Evolutionary conservation across 129 eudicot species (phyloP).

Genomic region (Rutidosis leptorrhynchoides): DNA sequence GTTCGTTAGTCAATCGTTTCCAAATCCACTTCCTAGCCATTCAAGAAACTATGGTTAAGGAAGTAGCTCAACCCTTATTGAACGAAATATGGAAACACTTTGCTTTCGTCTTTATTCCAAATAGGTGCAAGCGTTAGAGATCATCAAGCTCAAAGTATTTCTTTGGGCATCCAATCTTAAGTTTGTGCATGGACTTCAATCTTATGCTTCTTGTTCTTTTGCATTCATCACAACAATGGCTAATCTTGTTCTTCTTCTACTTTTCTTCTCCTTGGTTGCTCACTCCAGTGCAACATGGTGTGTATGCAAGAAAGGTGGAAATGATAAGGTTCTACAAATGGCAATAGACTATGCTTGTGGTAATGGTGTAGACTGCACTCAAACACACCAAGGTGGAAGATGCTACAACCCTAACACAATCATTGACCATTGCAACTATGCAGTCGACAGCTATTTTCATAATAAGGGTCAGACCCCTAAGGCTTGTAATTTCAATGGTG

Average conservation of each 20-base stretch:
- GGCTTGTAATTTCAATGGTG: conserved; percentile 68
- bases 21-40: no score
- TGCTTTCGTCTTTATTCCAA: no score
- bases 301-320: conserved; percentile 58
- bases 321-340: conserved; percentile 49
- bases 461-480: conserved; percentile 49
- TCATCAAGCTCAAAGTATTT: no score
- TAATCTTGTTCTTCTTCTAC: conserved; percentile 23
- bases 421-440: conserved; percentile 71
- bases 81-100: no score
- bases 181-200: no score
- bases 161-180: no score
- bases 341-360: conserved; percentile 89
- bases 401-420: conserved; percentile 76
- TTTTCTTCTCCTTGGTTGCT: conserved; percentile 31
- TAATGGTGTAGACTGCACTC: conserved; percentile 79
- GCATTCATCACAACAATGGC: conserved; percentile 31
- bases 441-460: conserved; percentile 76
- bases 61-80: no score
- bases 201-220: conserved; percentile 24
- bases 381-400: conserved; percentile 52
- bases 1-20: no score
- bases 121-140: no score
- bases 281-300: conserved; percentile 64
- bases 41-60: no score